A percentile compares a stretch with the other conserved stretches of the same genome.
These are phyloP conservation scores for Crithidia fasciculata DNA, from an alignment of 208 protist species.

Conservation along the genomic window DNA sequence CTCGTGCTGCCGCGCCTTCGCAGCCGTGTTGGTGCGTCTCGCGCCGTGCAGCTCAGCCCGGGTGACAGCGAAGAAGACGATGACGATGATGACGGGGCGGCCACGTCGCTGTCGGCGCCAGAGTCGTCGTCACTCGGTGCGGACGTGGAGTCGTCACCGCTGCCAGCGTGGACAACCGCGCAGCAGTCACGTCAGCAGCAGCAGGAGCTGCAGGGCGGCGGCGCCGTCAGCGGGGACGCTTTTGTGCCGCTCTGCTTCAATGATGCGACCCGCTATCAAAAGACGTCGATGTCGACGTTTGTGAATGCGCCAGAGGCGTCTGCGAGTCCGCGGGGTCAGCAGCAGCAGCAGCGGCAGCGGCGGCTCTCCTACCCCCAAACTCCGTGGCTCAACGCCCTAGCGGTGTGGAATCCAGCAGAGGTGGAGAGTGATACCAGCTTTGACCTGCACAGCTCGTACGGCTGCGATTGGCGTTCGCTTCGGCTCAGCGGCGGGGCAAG, in stretches of 20 bases:
- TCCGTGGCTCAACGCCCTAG: neutral
- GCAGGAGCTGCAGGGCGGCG: slow-evolving; percentile 5
- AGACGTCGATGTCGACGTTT: slow-evolving; percentile 4
- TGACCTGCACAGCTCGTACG: slow-evolving; percentile 18
- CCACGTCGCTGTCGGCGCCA: too few species aligned
- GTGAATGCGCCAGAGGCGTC: neutral
- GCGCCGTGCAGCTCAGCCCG: neutral
- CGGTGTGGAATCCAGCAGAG: slow-evolving; percentile 3
- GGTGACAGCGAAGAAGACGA: neutral
- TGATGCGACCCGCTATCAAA: neutral
- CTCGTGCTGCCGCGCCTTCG: slow-evolving; percentile 37
- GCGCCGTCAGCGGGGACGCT: too few species aligned
- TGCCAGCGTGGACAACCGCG: neutral
- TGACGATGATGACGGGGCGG: neutral
- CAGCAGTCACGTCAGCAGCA: neutral
- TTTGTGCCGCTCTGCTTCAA: slow-evolving; percentile 23
- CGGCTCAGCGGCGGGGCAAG: slow-evolving; percentile 15
- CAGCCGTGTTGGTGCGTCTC: neutral
- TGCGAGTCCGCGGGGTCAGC: neutral
- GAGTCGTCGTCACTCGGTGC: neutral
- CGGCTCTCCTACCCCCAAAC: neutral
- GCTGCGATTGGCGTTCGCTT: slow-evolving; percentile 14
- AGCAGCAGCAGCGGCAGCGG: neutral
- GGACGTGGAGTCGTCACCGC: neutral
- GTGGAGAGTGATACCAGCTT: slow-evolving; percentile 9